Base-by-base conservation (phyloP, 2,329 filamentous ascomycete species). In the Fusarium mexicanum region DNA sequence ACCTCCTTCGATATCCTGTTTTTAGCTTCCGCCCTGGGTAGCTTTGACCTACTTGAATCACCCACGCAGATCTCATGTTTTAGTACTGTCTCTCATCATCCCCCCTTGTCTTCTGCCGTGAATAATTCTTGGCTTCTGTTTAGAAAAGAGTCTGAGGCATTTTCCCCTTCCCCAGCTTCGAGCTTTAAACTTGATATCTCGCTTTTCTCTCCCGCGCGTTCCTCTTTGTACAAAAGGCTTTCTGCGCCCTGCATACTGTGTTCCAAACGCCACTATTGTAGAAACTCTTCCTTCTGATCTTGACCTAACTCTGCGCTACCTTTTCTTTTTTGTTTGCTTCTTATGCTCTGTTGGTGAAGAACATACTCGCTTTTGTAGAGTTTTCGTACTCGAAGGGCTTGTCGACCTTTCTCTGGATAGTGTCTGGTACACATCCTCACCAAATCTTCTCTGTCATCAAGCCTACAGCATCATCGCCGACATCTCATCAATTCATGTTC, bases 71-170 rank as follows among this genome's bases (percentile, higher is more conserved):
- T 74, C 69, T 61, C 60, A 29, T 64, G 58, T 67, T 70, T 55
- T 65, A 60, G 72, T 31, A 73, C 40, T 71, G 72, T 71, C 69
- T 75, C 72, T 74, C 72, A 26, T 73, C 69, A 71, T 68, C 48
- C 66, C 60, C 57, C 60, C 67, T 71, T 66, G 63, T 41, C 55
- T 35, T 47, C 63, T 60, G 48, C 35, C 44, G 47, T 63, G 43
- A 61, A 43, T 47, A 37, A 20, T 47, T 46, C 64, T 72, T 72
- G 69, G 69, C 69, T 72, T 41, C 17, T 40, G 61, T 61, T 64
- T 62, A 57, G 50, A 50, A 51, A 35, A 50, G 38, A 35, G 13
- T 29, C 44, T 73, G 65, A 75, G 72, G 67, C 18, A 61, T 75
- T 75, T 74, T 58, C 29, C 29, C 22, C 12, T 5, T 16, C 35